Percentiles rank a stretch among this genome's conserved stretches.
Evolutionary conservation across 768 basidiomycete genomes (phyloP).

Genomic region (Lactarius deliciosus): DNA sequence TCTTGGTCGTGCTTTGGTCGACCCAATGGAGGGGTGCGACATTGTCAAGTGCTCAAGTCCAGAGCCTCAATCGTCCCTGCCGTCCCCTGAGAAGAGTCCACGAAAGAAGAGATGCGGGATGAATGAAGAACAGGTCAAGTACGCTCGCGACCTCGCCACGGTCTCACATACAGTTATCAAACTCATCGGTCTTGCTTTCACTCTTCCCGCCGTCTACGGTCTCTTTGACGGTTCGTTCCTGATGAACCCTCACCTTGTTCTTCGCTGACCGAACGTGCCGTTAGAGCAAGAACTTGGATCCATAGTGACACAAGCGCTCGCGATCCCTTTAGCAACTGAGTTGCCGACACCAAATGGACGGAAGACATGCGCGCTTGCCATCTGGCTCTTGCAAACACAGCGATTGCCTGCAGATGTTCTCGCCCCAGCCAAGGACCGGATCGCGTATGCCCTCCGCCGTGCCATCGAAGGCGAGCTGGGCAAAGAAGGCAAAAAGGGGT

Average conservation of each 20-base stretch:
- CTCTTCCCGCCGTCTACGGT: constrained; percentile 54
- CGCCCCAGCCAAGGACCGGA: constrained; percentile 59
- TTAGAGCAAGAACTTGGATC: constrained; percentile 57
- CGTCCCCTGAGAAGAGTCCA: constrained; percentile 71
- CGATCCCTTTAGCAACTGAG: constrained; percentile 66
- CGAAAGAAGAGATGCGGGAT: constrained; percentile 62
- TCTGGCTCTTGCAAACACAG: constrained; percentile 71
- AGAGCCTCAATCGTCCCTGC: constrained; percentile 39
- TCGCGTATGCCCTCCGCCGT: constrained; percentile 68
- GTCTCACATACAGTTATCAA: constrained; percentile 69
- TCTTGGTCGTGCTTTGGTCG: constrained; percentile 59
- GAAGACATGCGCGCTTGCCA: constrained; percentile 80
- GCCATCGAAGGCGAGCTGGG: constrained; percentile 83
- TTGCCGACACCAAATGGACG: constrained; percentile 81
- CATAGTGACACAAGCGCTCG: constrained; percentile 62
- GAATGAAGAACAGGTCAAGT: constrained; percentile 74
- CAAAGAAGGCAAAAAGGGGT: constrained; percentile 87
- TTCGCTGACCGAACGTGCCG: constrained; percentile 22
- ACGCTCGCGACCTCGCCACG: constrained; percentile 76
- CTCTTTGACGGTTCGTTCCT: constrained; percentile 58
- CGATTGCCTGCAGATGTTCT: constrained; percentile 65
- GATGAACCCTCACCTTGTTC: constrained; percentile 9
- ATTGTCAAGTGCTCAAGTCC: constrained; percentile 12
- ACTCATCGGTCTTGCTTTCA: constrained; percentile 59
- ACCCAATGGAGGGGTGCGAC: constrained; percentile 43